Evolutionary conservation across 2,329 filamentous ascomycete species (phyloP), one percentile per base, ranked within the genome.

Genomic region (Didymella pomorum): DNA sequence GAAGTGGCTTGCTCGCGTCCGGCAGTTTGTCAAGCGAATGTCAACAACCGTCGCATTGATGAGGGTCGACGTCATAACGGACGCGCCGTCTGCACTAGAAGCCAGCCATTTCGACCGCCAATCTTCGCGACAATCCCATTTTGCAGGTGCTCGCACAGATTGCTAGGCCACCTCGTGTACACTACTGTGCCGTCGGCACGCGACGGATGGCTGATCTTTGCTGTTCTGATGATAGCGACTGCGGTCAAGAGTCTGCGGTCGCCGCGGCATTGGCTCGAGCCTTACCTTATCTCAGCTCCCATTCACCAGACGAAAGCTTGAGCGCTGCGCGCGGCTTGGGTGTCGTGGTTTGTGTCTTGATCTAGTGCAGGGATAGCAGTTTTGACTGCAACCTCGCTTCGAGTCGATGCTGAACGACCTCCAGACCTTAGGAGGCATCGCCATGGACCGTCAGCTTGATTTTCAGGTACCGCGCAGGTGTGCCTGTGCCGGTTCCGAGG

Each of bases 201-300:
- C 56, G 56, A 53, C 56, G 18, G 39, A 45, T 41, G 11, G 47
- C 43, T 42, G 52, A 62, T 59, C 59, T 47, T 58, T 56, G 18
- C 52, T 46, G 28, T 25, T 31, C 31, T 29, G 20, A 52, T 20
- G 16, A 11, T 44, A 52, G 44, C 41, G 12, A 52, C 42, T 33
- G 46, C 9, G 45, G 49, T 48, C 51, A 59, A 51, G 47, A 37
- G 41, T 51, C 37, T 44, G n/a, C 33, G 8, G 21, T 44, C 46
- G 23, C 23, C 50, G 52, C 42, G 43, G 48, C 49, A 28, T 52
- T 44, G 42, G 53, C 48, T 62, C 48, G 52, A 56, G 48, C 43
- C 51, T 49, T 58, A 56, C 50, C 46, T 55, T 58, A 49, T 56
- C 41, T 46, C 42, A 46, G 50, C 46, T 51, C 49, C 39, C 20